These are phyloP conservation scores for Monilinia polystroma DNA, from an alignment of 2,329 filamentous ascomycete genomes.

Conservation along the genomic window DNA sequence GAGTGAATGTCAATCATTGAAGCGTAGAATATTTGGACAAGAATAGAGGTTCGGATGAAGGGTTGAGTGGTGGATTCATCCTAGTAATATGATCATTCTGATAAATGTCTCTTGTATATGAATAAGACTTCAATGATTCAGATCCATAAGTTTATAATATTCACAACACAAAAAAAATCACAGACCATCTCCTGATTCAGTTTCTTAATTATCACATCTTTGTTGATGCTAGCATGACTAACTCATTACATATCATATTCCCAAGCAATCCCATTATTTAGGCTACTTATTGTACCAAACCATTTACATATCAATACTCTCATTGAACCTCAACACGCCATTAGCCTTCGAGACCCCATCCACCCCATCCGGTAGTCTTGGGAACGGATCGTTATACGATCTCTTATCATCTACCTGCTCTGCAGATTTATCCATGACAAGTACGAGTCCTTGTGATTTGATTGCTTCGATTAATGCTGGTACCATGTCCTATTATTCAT, in stretches of 20 bases:
- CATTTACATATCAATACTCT: conserved; percentile 72
- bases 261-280: background rate
- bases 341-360: conserved; percentile 84
- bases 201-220: background rate
- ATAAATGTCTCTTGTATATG: too few species aligned
- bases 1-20: too few species aligned
- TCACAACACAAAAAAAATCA: background rate
- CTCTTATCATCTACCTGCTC: conserved; percentile 37
- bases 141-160: background rate
- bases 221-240: background rate
- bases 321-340: conserved; percentile 88
- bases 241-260: background rate
- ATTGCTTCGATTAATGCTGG: conserved; percentile 89
- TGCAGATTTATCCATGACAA: conserved; percentile 83
- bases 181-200: too few species aligned
- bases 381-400: conserved; percentile 51
- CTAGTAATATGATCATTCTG: too few species aligned
- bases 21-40: too few species aligned
- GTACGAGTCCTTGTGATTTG: conserved; percentile 87
- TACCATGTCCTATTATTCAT: conserved; percentile 73
- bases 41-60: too few species aligned
- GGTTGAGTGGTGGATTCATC: too few species aligned
- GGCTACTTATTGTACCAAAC: background rate
- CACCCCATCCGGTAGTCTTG: conserved; percentile 71
- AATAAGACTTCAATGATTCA: too few species aligned